Evolutionary conservation across 768 basidiomycete genomes (phyloP), one percentile per base, ranked within the genome.

Genomic region (Russula lepida): DNA sequence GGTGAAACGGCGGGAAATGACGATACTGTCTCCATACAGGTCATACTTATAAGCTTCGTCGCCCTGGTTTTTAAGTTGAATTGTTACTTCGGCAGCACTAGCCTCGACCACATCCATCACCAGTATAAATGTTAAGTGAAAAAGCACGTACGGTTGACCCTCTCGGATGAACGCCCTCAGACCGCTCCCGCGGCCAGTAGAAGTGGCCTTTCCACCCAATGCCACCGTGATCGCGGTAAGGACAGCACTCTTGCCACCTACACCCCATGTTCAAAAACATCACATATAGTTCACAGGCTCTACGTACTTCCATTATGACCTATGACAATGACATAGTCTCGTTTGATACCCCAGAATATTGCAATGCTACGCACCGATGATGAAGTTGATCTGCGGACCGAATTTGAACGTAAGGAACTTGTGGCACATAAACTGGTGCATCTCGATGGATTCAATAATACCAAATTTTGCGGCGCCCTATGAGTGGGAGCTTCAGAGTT

Each of bases 351-450:
- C n/a, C 27, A 19, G 12, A 27, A 35, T 30, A 21, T 17, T 23
- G 28, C 19, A 1, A 35, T 46, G 27, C 17, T 2, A 68, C 81
- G 43, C 67, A 86, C 92, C 93, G 41, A 95, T 95, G 67, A 99
- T 90, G 69, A 98, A 98, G 74, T 98, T 99, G 69, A 99, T 90
- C 72, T 95, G 92, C 9, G 89, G 87, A 0, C 93, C 92, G 64
- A 98, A 92, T 2, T 81, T 79, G 73, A 97, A 91, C 1, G 80
- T 85, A 48, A 94, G 78, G 72, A 80, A 85, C 71, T 84, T 81
- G 74, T 98, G 95, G 72, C 94, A 97, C 94, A 98, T 95, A 75
- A 98, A 98, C 69, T 98, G 87, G 69, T 84, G 80, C 82, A 92
- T 84, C 69, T 93, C 88, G 46, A 97, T 81, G 35, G 80, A 78